Conservation (phyloP, 2,329 filamentous ascomycete species). For the Pseudogymnoascus sp. region DNA sequence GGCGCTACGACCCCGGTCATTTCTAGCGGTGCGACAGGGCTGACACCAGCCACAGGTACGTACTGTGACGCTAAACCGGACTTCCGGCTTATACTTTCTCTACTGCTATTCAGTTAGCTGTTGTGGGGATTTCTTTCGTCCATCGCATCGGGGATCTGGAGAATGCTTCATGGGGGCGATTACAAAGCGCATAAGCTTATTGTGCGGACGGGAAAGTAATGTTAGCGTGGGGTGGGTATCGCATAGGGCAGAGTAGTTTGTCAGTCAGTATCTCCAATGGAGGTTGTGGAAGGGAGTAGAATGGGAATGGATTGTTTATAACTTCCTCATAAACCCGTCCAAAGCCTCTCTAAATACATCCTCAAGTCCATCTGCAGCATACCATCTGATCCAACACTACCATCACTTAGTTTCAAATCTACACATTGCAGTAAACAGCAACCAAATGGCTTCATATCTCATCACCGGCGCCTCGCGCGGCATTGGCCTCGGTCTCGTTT, state of each 20-base stretch:
- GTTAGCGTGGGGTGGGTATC: neutral
- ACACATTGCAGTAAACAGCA: no score
- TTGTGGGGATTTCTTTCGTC: neutral
- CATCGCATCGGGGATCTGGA: neutral
- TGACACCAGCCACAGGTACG: neutral
- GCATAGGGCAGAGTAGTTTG: neutral
- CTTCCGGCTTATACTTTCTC: neutral
- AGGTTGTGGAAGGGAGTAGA: neutral
- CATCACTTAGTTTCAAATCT: no score
- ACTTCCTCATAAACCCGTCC: neutral
- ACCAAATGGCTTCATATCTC: no score
- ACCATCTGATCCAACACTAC: no score
- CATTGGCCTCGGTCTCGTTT: neutral
- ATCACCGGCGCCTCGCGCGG: no score
- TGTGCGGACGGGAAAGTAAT: neutral
- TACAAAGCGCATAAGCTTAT: neutral
- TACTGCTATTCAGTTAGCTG: no score
- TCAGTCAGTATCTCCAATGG: neutral
- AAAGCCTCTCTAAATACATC: no score
- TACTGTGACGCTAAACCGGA: neutral
- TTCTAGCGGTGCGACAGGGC: neutral
- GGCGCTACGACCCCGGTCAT: neutral
- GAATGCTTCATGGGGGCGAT: neutral
- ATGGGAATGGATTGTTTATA: neutral
- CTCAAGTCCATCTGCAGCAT: no score